Evolutionary conservation across 1,284 basidiomycete genomes (phyloP), one percentile per base, ranked within the genome.

Genomic region (Leccinum variabile): DNA sequence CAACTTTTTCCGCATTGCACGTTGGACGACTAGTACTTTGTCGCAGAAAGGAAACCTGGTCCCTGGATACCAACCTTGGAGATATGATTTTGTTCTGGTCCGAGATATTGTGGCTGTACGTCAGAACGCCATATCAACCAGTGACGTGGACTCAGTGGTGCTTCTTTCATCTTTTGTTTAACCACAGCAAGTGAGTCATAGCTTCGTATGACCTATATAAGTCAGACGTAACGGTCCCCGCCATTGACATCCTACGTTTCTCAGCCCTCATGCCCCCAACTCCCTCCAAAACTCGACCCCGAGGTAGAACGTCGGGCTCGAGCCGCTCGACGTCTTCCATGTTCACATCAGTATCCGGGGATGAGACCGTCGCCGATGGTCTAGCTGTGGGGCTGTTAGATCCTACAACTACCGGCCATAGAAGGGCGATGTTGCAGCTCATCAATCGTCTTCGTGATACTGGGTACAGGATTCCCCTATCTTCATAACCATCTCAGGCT

Each of bases 351-450:
- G 25, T 25, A 28, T 4, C 13, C 28, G 49, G 22, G 25, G 8
- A 11, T 22, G 49, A 28, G 8, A 28, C 4, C 25, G 14, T 50
- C 5, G 8, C 25, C 13, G 5, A 28, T 28, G 25, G 14, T 25
- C 7, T 9, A 18, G 68, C 57, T 7, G 76, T 84, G 5, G 85
- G 85, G 1, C 78, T 86, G 0, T 80, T 83, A 0, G 77, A 54
- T 32, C 30, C 52, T 54, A 8, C 16, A 18, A 32, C 16, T 10
- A 2, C n/a, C 16, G 52, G 52, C 13, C 18, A 30, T n/a, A 32
- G 52, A 32, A 54, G 30, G 13, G 52, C 6, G 11, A 32, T 54
- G 30, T 32, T 54, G 3, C 52, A 54, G 52, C n/a, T 54, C 2
- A 54, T 54, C n/a, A 54, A 54, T 54, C 52, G 30, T n/a, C 52